Percentiles rank a stretch among this genome's conserved stretches.
Evolutionary conservation across 2,329 filamentous ascomycete species (phyloP).

Genomic region (Fusarium fujikuroi): DNA sequence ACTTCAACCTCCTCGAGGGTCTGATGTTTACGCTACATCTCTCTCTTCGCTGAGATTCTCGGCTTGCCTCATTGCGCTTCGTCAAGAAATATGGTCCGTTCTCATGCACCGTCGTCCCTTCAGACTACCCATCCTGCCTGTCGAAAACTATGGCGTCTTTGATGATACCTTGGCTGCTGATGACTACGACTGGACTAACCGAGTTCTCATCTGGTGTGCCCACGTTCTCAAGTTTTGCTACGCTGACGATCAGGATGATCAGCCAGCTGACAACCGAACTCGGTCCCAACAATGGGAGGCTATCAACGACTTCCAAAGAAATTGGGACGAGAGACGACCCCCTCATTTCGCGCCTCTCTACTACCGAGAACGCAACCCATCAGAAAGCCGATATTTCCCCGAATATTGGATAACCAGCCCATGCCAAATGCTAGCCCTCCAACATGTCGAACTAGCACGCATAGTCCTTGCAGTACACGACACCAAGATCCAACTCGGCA

Average conservation of each 20-base stretch:
- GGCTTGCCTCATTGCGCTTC: accelerated
- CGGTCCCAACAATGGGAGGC: background rate
- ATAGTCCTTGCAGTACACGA: constrained; percentile 31
- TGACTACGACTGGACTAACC: background rate
- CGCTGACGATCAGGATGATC: accelerated
- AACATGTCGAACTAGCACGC: constrained; percentile 23
- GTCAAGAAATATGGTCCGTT: accelerated
- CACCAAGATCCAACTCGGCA: constrained; percentile 22
- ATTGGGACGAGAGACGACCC: background rate
- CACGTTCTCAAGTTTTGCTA: background rate
- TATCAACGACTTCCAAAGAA: background rate
- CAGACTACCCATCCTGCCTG: accelerated
- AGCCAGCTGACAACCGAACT: background rate
- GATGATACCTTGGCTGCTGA: background rate
- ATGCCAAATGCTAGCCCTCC: constrained; percentile 27
- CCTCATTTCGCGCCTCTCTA: constrained; percentile 15
- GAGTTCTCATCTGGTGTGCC: background rate
- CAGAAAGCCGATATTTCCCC: constrained; percentile 9
- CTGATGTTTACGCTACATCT: background rate
- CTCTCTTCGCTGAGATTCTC: background rate
- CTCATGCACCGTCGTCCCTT: background rate
- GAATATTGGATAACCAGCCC: constrained; percentile 18
- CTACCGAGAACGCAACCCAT: constrained; percentile 11
- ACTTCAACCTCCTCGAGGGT: background rate
- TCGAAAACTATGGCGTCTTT: background rate